phyloP scores from a whole-genome alignment of 192 early-diverging fungal genomes.

The Coemansia sp. region DNA sequence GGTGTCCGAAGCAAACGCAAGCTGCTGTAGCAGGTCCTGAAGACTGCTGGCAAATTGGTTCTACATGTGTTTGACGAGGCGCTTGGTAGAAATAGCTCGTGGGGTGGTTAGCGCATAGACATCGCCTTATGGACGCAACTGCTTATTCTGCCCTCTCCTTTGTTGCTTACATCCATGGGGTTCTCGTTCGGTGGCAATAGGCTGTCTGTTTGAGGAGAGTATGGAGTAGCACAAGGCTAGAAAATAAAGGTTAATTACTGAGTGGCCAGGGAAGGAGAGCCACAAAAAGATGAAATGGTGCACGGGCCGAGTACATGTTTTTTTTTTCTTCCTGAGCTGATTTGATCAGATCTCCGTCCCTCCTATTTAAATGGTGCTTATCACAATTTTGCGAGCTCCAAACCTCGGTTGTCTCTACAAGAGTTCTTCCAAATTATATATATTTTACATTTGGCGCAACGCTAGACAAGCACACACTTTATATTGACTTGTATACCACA shows the following conservation, averaged over 20 bases:
- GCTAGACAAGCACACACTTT: neutral
- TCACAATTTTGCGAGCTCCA: neutral
- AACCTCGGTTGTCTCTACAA: neutral
- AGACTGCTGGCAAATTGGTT: constrained; percentile 62
- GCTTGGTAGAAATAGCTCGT: neutral
- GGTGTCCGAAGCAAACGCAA: constrained; percentile 60
- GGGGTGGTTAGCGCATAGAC: neutral
- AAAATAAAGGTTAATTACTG: constrained; percentile 1
- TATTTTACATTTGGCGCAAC: neutral
- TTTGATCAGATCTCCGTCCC: neutral
- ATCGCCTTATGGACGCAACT: neutral
- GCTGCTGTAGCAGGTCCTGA: constrained; percentile 60
- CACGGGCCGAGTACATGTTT: neutral
- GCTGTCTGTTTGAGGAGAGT: neutral
- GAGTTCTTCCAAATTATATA: neutral
- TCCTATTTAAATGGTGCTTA: too few species aligned
- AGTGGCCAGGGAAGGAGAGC: neutral
- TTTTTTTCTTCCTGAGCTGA: neutral
- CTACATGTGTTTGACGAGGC: constrained; percentile 35
- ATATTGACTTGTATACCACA: neutral
- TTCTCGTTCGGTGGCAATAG: neutral
- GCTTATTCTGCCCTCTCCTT: neutral
- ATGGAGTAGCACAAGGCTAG: neutral
- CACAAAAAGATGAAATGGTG: neutral
- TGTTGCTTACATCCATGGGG: constrained; percentile 18